A percentile compares a stretch with the other conserved stretches of the same genome.
These are phyloP conservation scores for Acrocalymma vagum DNA, from an alignment of 2,329 filamentous ascomycete genomes.

Conservation along the genomic window DNA sequence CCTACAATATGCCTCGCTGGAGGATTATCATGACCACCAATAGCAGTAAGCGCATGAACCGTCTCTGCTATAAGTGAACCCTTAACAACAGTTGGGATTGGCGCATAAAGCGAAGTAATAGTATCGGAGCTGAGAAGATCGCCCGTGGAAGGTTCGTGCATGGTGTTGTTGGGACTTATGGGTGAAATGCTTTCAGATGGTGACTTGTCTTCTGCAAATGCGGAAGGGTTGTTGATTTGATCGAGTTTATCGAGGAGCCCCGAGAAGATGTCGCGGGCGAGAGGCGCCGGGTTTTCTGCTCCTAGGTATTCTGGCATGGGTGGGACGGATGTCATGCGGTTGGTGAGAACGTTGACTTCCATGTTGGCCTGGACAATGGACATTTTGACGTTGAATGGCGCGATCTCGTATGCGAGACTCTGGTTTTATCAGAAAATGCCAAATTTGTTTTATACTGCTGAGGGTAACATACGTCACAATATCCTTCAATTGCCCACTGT, in stretches of 20 bases:
- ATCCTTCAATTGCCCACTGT: slow-evolving; percentile 94
- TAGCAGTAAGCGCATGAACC: slow-evolving; percentile 87
- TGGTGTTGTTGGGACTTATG: slow-evolving; percentile 33
- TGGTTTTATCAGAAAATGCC: slow-evolving; percentile 29
- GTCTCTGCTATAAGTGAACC: slow-evolving; percentile 85
- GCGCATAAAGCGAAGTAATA: slow-evolving; percentile 76
- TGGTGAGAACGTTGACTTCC: slow-evolving; percentile 87
- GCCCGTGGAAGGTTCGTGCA: slow-evolving; percentile 49
- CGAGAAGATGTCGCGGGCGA: slow-evolving; percentile 82
- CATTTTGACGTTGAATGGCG: slow-evolving; percentile 95
- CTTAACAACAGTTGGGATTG: slow-evolving; percentile 70
- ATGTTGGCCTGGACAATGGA: slow-evolving; percentile 96
- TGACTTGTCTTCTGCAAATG: slow-evolving; percentile 41
- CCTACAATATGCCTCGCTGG: slow-evolving; percentile 94
- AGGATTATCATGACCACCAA: slow-evolving; percentile 95
- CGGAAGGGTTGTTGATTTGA: slow-evolving; percentile 57
- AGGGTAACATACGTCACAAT: slow-evolving; percentile 73
- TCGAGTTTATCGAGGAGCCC: slow-evolving; percentile 81
- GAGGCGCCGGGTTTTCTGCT: slow-evolving; percentile 77
- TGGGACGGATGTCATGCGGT: slow-evolving; percentile 85
- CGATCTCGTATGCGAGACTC: slow-evolving; percentile 90
- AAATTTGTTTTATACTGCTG: neutral
- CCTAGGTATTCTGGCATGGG: slow-evolving; percentile 75
- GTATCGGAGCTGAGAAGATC: slow-evolving; percentile 57
- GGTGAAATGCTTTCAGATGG: slow-evolving; percentile 36